Conservation (phyloP, 73 alveolate species). For the Durusdinium trenchii region DNA sequence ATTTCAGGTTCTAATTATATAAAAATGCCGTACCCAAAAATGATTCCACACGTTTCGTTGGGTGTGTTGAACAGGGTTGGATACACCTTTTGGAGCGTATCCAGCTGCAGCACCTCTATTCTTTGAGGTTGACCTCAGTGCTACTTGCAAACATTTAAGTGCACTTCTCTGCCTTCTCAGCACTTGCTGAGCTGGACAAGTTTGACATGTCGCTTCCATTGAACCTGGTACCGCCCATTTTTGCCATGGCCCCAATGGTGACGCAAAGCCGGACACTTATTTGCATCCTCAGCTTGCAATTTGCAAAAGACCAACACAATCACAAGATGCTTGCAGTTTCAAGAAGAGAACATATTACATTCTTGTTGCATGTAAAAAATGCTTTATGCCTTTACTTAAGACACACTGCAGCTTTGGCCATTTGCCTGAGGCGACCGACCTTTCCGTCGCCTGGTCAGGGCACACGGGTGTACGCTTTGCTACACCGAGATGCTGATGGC, state of each 20-base stretch:
- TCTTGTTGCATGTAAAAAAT: background rate
- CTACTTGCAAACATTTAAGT: background rate
- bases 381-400: background rate
- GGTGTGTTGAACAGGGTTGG: background rate
- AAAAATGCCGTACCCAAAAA: background rate
- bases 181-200: background rate
- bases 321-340: background rate
- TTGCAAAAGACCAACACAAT: background rate
- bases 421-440: constrained; percentile 11
- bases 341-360: background rate
- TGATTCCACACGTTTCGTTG: background rate
- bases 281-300: background rate
- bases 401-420: background rate
- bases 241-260: constrained; percentile 57
- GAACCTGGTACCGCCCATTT: background rate
- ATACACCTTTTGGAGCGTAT: background rate
- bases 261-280: background rate
- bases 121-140: background rate
- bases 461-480: constrained; percentile 46
- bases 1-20: too few species aligned
- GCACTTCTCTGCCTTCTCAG: too few species aligned
- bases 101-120: too few species aligned
- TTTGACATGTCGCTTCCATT: background rate
- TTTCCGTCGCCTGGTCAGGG: constrained; percentile 42
- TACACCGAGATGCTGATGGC: constrained; percentile 62